Evolutionary conservation across 768 basidiomycete genomes (phyloP), one percentile per base, ranked within the genome.

Genomic region (Botryobasidium botryosum): DNA sequence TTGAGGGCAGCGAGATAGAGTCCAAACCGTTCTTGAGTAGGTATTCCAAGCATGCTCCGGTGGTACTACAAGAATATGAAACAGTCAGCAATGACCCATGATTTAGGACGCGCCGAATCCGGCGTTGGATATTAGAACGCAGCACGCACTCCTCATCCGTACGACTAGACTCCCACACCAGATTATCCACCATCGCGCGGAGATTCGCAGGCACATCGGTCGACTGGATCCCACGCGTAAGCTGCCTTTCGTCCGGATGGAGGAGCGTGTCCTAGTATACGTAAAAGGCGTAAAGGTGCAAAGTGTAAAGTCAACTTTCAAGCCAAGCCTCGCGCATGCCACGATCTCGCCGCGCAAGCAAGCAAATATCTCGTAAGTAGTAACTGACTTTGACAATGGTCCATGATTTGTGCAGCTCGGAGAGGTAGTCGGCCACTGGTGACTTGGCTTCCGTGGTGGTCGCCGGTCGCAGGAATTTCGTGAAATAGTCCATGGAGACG

Each of bases 31-130:
- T 79, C 67, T 87, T 87, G 26, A 97, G 63, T 21, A 92, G 70
- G 59, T 87, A 91, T 61, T 96, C 91, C 41, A 94, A 62, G 56
- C 90, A 94, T 25, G 70, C 77, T 31, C 91, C 91, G 6, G 88
- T 90, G 10, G 71, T 76, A 48, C 90, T 91, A 28, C 20, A 35
- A n/a, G 32, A 28, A 44, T n/a, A 18, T 49, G 25, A 29, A 26
- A 25, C 20, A 25, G 45, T 13, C 32, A 33, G 18, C 18, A 17
- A 17, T 42, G n/a, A 35, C 47, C 23, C 23, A 32, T 32, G 51
- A 51, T 31, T 52, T 42, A 36, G 5, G 42, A 24, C 43, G 18
- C 13, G 32, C 13, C n/a, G 29, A 18, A 5, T 5, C 37, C 23
- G 3, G 24, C 23, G 10, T 35, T 25, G n/a, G n/a, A n/a, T n/a